Conservation (phyloP, 306 rosid genomes). For the Rosa rugosa region DNA sequence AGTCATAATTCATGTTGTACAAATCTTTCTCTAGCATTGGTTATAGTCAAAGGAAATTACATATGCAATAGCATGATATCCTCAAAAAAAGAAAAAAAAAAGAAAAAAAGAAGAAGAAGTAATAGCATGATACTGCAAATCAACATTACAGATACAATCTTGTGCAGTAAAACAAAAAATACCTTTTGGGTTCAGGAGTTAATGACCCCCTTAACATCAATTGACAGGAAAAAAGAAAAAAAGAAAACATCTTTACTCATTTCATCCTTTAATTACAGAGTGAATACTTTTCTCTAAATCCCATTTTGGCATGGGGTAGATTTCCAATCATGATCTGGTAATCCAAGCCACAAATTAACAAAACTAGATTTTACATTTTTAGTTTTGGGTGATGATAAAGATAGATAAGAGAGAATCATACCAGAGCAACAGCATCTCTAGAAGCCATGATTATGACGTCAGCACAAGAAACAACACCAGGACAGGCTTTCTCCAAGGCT, state of each 20-base stretch:
- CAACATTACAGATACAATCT: not conserved
- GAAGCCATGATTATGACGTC: slow-evolving; percentile 85
- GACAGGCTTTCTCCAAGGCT: slow-evolving; percentile 60
- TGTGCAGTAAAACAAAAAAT: not conserved
- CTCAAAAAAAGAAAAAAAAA: too few relatives aligned
- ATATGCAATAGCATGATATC: not conserved
- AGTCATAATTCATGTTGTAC: not conserved
- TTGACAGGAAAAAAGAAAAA: not conserved
- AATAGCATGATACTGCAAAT: not conserved
- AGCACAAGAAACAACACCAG: slow-evolving; percentile 86
- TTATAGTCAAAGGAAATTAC: not conserved
- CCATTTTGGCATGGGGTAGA: not conserved
- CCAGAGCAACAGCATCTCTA: slow-evolving; percentile 85
- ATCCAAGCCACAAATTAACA: not conserved
- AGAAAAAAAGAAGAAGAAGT: too few relatives aligned
- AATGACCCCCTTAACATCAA: not conserved
- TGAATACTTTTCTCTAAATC: not conserved
- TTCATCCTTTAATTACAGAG: not conserved
- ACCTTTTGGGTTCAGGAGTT: not conserved
- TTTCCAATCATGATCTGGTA: not conserved
- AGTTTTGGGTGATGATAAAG: not conserved
- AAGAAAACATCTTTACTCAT: not conserved
- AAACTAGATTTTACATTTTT: not conserved
- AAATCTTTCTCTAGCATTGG: not conserved
- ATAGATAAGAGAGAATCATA: slow-evolving; percentile 4